These are phyloP conservation scores for Boeremia lycopersici DNA, from an alignment of 2,329 filamentous ascomycete species.

Conservation along the genomic window DNA sequence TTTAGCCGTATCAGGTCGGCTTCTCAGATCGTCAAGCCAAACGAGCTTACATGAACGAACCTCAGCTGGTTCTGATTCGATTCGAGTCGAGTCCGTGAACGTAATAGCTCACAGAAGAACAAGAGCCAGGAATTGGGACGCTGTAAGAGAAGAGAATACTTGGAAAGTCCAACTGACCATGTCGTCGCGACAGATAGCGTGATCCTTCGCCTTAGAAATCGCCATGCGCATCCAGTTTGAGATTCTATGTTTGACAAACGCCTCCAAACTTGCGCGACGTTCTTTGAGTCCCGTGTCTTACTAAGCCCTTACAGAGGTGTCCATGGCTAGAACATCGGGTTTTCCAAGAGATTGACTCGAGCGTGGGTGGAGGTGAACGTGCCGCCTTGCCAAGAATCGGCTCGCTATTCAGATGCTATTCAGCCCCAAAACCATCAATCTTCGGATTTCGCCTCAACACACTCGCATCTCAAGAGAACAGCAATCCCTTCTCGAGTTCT, in stretches of 20 bases:
- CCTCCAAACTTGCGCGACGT: not conserved
- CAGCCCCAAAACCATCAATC: constrained; percentile 31
- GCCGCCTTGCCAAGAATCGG: constrained; percentile 24
- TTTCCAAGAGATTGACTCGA: not conserved
- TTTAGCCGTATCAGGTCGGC: not conserved
- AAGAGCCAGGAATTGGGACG: not conserved
- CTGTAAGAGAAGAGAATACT: not conserved
- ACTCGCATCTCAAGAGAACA: constrained; percentile 14
- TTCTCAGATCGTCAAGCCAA: too few species aligned
- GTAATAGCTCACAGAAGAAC: not conserved
- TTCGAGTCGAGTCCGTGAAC: not conserved
- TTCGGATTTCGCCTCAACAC: constrained; percentile 20
- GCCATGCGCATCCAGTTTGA: not conserved
- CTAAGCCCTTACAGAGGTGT: not conserved
- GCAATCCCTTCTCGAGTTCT: constrained; percentile 21
- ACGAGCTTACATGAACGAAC: not conserved
- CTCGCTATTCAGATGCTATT: constrained; percentile 37
- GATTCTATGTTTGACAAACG: not conserved
- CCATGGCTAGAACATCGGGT: not conserved
- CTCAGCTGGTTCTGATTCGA: not conserved
- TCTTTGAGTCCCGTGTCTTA: not conserved
- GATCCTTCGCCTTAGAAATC: not conserved
- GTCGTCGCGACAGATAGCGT: not conserved
- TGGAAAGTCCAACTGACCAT: not conserved
- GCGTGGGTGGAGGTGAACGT: not conserved